Conservation (phyloP, 352 stramenopile genomes). For the Pythium apleroticum region DNA sequence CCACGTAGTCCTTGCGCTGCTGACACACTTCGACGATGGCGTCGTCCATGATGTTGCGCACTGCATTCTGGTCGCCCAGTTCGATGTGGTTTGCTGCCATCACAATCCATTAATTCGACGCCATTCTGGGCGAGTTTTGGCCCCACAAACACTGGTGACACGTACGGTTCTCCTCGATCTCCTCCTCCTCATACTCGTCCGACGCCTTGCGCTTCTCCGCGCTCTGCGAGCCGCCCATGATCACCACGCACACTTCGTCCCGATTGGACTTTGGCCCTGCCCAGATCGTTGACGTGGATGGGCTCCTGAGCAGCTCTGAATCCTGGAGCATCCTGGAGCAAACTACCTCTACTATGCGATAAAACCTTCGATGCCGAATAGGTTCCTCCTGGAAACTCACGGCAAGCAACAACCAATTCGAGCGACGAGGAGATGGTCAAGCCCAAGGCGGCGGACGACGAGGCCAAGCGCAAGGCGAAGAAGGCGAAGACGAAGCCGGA, state of each 20-base stretch:
- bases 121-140: not conserved
- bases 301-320: not conserved
- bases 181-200: conserved; percentile 43
- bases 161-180: conserved; percentile 70
- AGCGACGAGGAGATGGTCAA: conserved; percentile 44
- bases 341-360: conserved; percentile 20
- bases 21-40: conserved; percentile 75
- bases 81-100: conserved; percentile 61
- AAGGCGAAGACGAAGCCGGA: conserved; percentile 52
- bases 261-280: conserved; percentile 12
- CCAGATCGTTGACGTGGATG: conserved; percentile 29
- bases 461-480: conserved; percentile 71
- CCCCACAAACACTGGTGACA: not conserved
- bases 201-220: conserved; percentile 51
- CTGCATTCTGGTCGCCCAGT: conserved; percentile 80
- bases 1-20: conserved; percentile 46
- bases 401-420: conserved; percentile 3
- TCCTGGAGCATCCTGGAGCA: not conserved
- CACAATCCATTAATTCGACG: not conserved
- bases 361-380: conserved; percentile 18
- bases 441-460: conserved; percentile 56
- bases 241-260: not conserved
- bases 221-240: conserved; percentile 49
- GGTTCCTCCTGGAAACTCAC: conserved; percentile 14
- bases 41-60: conserved; percentile 88